These are phyloP conservation scores for Leccinum holopus DNA, from an alignment of 1,284 basidiomycete genomes.

Conservation along the genomic window DNA sequence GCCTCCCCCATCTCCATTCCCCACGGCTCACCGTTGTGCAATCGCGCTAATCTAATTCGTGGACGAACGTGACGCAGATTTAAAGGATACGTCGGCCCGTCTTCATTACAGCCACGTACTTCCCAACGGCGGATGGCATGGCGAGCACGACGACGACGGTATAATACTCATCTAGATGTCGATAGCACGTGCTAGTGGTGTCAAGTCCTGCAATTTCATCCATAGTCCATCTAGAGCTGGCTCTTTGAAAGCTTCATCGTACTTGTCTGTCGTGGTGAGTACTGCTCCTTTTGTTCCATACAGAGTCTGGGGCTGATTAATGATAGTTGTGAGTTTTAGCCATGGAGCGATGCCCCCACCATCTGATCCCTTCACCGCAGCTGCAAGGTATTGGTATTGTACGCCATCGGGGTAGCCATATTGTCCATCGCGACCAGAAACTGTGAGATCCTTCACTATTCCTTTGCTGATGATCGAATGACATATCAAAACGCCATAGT, in stretches of 20 bases:
- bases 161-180: background rate
- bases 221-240: too few relatives aligned
- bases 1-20: too few relatives aligned
- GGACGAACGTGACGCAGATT: too few relatives aligned
- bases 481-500: slow-evolving; percentile 3
- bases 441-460: slow-evolving; percentile 31
- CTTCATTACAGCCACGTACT: slow-evolving; percentile 32
- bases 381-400: slow-evolving; percentile 37
- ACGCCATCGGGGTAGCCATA: slow-evolving; percentile 27
- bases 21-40: too few relatives aligned
- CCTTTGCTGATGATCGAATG: background rate
- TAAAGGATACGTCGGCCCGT: too few relatives aligned
- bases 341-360: background rate
- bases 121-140: slow-evolving; percentile 30
- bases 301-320: background rate
- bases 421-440: slow-evolving; percentile 39
- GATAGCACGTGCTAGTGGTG: too few relatives aligned
- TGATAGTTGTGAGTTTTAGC: slow-evolving; percentile 20
- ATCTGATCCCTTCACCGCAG: slow-evolving; percentile 18
- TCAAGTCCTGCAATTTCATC: too few relatives aligned
- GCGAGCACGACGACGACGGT: slow-evolving; percentile 18
- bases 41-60: too few relatives aligned
- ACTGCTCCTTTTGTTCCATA: background rate
- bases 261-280: too few relatives aligned
- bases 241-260: too few relatives aligned